phyloP scores from a whole-genome alignment of 2,329 filamentous ascomycete genomes.

The Cladosporium sp. region DNA sequence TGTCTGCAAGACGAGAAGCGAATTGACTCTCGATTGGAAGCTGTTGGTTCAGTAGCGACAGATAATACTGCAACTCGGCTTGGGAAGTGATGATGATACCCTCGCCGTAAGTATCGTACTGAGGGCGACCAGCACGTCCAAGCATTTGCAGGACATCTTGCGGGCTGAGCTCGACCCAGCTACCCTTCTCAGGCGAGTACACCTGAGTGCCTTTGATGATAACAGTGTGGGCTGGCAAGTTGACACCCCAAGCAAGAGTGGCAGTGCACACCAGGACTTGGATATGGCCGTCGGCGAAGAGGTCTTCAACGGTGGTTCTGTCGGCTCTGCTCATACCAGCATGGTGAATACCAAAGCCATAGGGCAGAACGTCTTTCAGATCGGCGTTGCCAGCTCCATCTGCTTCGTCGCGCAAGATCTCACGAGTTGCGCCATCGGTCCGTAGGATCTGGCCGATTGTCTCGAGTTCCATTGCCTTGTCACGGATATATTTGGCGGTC shows the following conservation, averaged over 20 bases:
- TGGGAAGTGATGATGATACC: conserved; percentile 98
- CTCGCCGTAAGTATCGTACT: conserved; percentile 96
- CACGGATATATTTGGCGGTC: conserved; percentile 90
- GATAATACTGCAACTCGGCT: conserved; percentile 91
- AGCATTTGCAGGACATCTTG: conserved; percentile 99
- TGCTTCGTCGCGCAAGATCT: conserved; percentile 80
- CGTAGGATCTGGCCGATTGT: conserved; percentile 94
- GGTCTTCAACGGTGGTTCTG: conserved; percentile 87
- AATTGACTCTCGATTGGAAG: conserved; percentile 96
- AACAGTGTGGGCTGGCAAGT: conserved; percentile 93
- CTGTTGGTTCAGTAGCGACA: conserved; percentile 94
- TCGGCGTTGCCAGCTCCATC: conserved; percentile 78
- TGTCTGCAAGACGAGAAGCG: conserved; percentile 87
- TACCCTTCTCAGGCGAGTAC: conserved; percentile 97
- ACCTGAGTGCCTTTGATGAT: conserved; percentile 98
- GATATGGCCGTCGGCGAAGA: conserved; percentile 85
- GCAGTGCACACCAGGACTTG: conserved; percentile 96
- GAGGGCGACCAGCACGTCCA: conserved; percentile 89
- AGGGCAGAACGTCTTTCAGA: conserved; percentile 88
- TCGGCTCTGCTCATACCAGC: conserved; percentile 96
- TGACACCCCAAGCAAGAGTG: conserved; percentile 98
- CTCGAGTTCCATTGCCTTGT: conserved; percentile 94
- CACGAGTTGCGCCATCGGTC: conserved; percentile 84
- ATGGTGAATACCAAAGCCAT: conserved; percentile 97
- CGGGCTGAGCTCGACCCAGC: conserved; percentile 95